Evolutionary conservation across 2,329 filamentous ascomycete genomes (phyloP).

Genomic region (Pseudocercospora musae): DNA sequence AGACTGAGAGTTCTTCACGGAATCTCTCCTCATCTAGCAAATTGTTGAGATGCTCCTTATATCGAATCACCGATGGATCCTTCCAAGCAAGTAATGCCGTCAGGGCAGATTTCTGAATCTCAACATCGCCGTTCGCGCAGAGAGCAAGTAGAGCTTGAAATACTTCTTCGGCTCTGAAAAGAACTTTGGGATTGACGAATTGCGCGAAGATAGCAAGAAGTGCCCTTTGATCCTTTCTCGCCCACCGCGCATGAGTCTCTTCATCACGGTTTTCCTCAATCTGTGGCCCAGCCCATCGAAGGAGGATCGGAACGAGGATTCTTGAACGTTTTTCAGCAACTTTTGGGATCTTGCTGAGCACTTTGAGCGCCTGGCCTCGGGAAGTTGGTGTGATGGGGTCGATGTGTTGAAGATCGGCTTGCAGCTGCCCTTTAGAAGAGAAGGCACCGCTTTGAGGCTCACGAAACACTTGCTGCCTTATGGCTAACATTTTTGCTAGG

Average conservation of each 20-base stretch:
- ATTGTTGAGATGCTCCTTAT: conserved; percentile 81
- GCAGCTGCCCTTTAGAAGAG: conserved; percentile 15
- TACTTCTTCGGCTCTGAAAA: conserved; percentile 75
- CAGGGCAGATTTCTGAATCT: conserved; percentile 80
- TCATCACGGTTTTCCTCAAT: conserved; percentile 16
- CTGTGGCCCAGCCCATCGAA: conserved; percentile 70
- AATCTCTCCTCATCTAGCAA: conserved; percentile 88
- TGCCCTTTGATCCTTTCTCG: conserved; percentile 75
- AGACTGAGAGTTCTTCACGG: conserved; percentile 87
- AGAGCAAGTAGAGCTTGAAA: conserved; percentile 71
- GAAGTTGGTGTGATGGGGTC: conserved; percentile 19
- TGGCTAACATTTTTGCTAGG: conserved; percentile 56
- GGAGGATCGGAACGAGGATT: conserved; percentile 76
- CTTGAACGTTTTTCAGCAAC: conserved; percentile 85
- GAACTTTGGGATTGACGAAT: conserved; percentile 79
- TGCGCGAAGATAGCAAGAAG: conserved; percentile 78
- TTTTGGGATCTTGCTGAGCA: conserved; percentile 68
- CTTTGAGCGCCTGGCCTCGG: conserved; percentile 72
- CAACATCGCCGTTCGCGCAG: conserved; percentile 81
- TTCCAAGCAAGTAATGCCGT: conserved; percentile 91
- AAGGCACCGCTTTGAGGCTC: conserved; percentile 42
- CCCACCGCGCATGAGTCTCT: conserved; percentile 51
- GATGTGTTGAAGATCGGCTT: conserved; percentile 12
- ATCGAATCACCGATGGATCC: conserved; percentile 67
- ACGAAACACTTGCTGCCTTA: conserved; percentile 52